Percentiles rank a stretch among this genome's conserved stretches.
Evolutionary conservation across 768 basidiomycete species (phyloP).

Genomic region (Coprinopsis cinerea): DNA sequence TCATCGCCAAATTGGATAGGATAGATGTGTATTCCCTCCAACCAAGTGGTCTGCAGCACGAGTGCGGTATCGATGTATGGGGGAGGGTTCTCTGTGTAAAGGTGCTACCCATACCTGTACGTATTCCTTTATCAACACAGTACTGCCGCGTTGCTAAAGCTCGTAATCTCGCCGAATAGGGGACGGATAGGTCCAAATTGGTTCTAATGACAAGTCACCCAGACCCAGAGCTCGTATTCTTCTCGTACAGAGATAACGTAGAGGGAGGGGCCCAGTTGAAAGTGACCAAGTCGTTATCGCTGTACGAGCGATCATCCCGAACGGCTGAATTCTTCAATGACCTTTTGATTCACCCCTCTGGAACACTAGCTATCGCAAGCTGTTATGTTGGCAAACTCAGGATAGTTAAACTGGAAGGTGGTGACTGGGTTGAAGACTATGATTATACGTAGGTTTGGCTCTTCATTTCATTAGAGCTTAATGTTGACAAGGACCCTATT

Average conservation of each 20-base stretch:
- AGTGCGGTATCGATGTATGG: constrained; percentile 62
- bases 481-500: background rate
- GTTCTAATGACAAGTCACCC: constrained; percentile 73
- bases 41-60: constrained; percentile 51
- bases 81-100: constrained; percentile 57
- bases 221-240: constrained; percentile 63
- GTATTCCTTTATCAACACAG: constrained; percentile 18
- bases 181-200: constrained; percentile 41
- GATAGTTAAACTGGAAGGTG: constrained; percentile 51
- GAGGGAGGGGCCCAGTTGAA: constrained; percentile 30
- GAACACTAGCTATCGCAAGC: constrained; percentile 53
- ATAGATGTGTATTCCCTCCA: constrained; percentile 65
- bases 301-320: constrained; percentile 54
- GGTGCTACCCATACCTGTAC: constrained; percentile 49
- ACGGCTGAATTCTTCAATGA: constrained; percentile 69
- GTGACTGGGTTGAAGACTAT: constrained; percentile 48
- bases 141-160: background rate
- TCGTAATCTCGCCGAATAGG: constrained; percentile 19
- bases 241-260: constrained; percentile 41
- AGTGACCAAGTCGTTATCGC: constrained; percentile 38
- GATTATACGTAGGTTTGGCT: constrained; percentile 52
- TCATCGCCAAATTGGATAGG: constrained; percentile 60
- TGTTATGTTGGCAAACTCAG: constrained; percentile 70
- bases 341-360: constrained; percentile 59
- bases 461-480: background rate